Percentiles rank a stretch among this genome's conserved stretches.
Evolutionary conservation across 192 early-diverging fungal species (phyloP).

Genomic region (Borealophlyctis nickersoniae): DNA sequence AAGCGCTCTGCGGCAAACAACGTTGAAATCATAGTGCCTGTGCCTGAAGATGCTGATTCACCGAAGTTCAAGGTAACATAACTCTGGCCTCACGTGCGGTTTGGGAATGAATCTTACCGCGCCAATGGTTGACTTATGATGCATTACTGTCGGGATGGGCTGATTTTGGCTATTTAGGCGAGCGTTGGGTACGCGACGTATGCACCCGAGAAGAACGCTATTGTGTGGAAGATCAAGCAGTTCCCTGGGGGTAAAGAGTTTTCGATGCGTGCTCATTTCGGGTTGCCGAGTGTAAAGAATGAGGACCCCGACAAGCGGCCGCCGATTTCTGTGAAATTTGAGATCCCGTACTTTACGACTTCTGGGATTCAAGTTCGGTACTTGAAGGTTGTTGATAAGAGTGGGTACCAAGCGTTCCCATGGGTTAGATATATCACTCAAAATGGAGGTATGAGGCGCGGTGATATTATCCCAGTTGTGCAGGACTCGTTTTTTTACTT

Average conservation of each 20-base stretch:
- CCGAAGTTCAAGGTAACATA: constrained; percentile 82
- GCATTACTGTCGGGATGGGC: too few species aligned
- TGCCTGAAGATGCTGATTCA: constrained; percentile 95
- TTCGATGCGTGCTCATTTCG: constrained; percentile 66
- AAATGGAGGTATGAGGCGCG: constrained; percentile 37
- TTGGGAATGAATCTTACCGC: background rate
- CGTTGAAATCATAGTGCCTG: constrained; percentile 97
- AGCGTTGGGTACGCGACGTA: constrained; percentile 88
- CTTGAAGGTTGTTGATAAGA: constrained; percentile 96
- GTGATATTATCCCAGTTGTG: background rate
- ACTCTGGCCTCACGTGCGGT: background rate
- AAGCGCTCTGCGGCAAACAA: constrained; percentile 95
- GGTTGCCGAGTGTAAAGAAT: constrained; percentile 54
- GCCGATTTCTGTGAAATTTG: constrained; percentile 92
- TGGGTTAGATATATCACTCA: constrained; percentile 98
- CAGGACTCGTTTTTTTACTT: background rate
- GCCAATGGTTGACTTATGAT: background rate
- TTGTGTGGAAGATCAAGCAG: constrained; percentile 98
- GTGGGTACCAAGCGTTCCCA: constrained; percentile 93
- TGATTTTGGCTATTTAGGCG: constrained; percentile 39
- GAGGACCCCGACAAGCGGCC: constrained; percentile 83
- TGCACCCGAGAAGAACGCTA: constrained; percentile 87
- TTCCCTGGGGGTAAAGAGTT: constrained; percentile 98
- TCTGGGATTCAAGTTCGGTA: constrained; percentile 94
- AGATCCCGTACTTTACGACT: constrained; percentile 73